phyloP scores from a whole-genome alignment of 2,329 filamentous ascomycete species.

The Aschersonia sp. region DNA sequence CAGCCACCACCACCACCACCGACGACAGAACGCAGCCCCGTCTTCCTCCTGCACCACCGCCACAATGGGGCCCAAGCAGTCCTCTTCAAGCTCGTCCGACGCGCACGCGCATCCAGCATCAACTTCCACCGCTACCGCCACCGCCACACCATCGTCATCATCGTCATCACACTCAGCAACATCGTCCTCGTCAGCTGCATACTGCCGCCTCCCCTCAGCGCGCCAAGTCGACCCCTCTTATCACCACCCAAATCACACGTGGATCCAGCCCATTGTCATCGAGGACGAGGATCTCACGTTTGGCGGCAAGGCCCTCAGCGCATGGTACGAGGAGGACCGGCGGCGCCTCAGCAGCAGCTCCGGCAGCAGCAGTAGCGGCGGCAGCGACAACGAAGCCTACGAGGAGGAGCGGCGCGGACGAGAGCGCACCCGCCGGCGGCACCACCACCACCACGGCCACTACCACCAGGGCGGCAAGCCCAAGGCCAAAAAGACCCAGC shows the following conservation, averaged over 20 bases:
- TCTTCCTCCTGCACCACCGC: too few species aligned
- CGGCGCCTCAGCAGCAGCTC: slow-evolving; percentile 19
- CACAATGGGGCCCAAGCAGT: too few species aligned
- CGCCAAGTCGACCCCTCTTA: slow-evolving; percentile 16
- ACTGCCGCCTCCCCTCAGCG: slow-evolving; percentile 10
- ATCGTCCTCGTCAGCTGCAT: neutral
- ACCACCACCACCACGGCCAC: too few species aligned
- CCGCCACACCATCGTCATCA: too few species aligned
- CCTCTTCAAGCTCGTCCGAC: too few species aligned
- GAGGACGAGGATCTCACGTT: slow-evolving; percentile 48
- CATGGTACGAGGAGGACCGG: slow-evolving; percentile 41
- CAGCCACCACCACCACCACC: too few species aligned
- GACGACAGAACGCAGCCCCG: too few species aligned
- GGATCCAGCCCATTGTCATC: slow-evolving; percentile 41
- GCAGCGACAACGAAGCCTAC: slow-evolving; percentile 18
- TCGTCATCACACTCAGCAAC: too few species aligned
- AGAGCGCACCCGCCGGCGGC: slow-evolving; percentile 13
- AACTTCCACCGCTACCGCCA: too few species aligned
- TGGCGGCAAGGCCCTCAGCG: slow-evolving; percentile 42
- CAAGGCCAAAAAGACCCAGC: too few species aligned
- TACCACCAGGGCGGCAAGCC: too few species aligned
- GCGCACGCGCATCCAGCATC: too few species aligned
- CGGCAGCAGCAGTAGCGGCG: slow-evolving; percentile 15
- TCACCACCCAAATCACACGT: slow-evolving; percentile 16
- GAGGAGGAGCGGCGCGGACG: slow-evolving; percentile 6